Evolutionary conservation across 345 rosid species (phyloP), one percentile per base, ranked within the genome.

Genomic region (Cardamine occulta): DNA sequence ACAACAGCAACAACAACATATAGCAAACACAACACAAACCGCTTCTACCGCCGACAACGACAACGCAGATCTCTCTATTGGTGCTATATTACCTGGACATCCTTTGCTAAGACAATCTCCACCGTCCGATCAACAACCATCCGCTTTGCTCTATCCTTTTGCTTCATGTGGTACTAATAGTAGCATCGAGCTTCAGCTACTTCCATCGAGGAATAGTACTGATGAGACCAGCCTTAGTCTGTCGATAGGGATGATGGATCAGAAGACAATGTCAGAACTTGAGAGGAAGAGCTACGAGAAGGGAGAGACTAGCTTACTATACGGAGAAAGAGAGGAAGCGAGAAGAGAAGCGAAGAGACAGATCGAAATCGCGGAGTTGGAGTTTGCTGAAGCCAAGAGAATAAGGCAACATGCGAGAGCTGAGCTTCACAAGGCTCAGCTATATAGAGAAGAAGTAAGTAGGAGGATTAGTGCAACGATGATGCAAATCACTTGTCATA

Each of bases 391-490:
- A 35, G 99, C 99, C 4, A 93, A 88, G 86, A 81, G 87, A 76
- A 89, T 89, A 63, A 84, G 99, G 65, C 94, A 90, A 64, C 93
- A 89, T 67, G 97, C 99, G 4, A 94, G 84, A 69, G 88, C 91
- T 1, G 97, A 93, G 80, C 71, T 96, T 3, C 88, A 86, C 8
- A 93, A 88, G 68, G 98, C 97, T 39, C 81, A 82, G 62, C 83
- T 84, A 29, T 59, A 82, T 40, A 93, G 83, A 75, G 90, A 86
- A 49, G 86, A 79, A 47, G 97, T 98, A 51, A 83, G 82, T 23
- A 88, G 87, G 72, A 86, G 87, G 78, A 87, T 91, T 68, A 85
- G 79, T 63, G 82, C 90, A 12, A 83, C 89, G 14, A 77, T 96
- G 39, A 80, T 89, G 53, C 87, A 89, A 75, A 86, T 96, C 70